phyloP scores from a whole-genome alignment of 352 stramenopile genomes.

The Globisporangium paddicum region DNA sequence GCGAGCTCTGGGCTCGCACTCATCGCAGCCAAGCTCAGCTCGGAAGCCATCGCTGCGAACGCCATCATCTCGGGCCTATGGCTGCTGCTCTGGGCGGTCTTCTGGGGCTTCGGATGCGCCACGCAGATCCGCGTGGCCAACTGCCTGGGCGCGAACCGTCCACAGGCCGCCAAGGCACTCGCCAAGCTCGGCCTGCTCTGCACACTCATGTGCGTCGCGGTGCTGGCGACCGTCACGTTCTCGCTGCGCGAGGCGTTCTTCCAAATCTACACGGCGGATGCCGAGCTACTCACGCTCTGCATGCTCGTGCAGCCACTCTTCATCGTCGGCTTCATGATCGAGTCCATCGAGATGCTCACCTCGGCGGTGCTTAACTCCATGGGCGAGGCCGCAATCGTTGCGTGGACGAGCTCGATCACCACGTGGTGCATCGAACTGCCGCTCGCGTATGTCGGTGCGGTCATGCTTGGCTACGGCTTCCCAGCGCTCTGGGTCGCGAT shows the following conservation, averaged over 20 bases:
- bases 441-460: slow-evolving; percentile 44
- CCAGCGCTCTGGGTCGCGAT: slow-evolving; percentile 40
- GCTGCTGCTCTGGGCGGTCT: slow-evolving; percentile 53
- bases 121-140: slow-evolving; percentile 20
- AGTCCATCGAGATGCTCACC: too few species aligned
- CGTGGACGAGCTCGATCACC: slow-evolving; percentile 46
- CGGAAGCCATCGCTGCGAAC: slow-evolving; percentile 32
- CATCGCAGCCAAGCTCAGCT: slow-evolving; percentile 33
- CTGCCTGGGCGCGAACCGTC: slow-evolving; percentile 16
- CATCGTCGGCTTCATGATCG: slow-evolving; percentile 36
- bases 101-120: slow-evolving; percentile 25
- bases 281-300: slow-evolving; percentile 37
- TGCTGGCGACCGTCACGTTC: slow-evolving; percentile 20
- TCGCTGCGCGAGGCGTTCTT: slow-evolving; percentile 42
- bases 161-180: slow-evolving; percentile 8
- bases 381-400: slow-evolving; percentile 37
- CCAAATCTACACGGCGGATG: slow-evolving; percentile 55
- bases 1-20: slow-evolving; percentile 30
- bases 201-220: not conserved
- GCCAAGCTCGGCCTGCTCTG: slow-evolving; percentile 1
- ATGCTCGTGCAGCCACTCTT: slow-evolving; percentile 46
- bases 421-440: slow-evolving; percentile 58
- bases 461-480: slow-evolving; percentile 46
- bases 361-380: slow-evolving; percentile 41
- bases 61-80: slow-evolving; percentile 54